Conservation (phyloP, 2,329 filamentous ascomycete genomes). For the Aureobasidium leucospermi region DNA sequence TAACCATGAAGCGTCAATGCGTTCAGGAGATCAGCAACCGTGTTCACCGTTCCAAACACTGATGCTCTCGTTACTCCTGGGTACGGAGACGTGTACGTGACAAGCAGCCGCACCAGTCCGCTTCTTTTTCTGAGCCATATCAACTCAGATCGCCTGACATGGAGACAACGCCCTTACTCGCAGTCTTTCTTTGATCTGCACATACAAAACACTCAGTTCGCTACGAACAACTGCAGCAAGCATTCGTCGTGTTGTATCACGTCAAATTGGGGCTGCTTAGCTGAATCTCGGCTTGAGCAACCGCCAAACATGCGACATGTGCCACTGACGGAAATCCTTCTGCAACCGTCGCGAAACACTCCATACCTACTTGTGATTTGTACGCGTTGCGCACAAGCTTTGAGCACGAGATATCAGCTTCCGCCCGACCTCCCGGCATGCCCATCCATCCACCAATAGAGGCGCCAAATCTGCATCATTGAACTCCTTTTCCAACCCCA, state of each 20-base stretch:
- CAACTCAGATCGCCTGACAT: neutral
- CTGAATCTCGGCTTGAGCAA: slow-evolving; percentile 5
- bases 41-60: neutral
- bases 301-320: slow-evolving; percentile 5
- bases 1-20: neutral
- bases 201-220: neutral
- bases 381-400: slow-evolving; percentile 12
- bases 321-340: slow-evolving; percentile 5
- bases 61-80: neutral
- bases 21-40: neutral
- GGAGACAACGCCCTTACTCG: slow-evolving; percentile 1
- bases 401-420: slow-evolving; percentile 9
- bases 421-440: slow-evolving; percentile 4
- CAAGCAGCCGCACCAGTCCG: neutral
- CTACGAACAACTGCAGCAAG: neutral
- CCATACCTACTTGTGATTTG: neutral
- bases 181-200: neutral
- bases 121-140: neutral
- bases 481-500: slow-evolving; percentile 4
- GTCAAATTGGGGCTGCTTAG: slow-evolving; percentile 7
- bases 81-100: neutral
- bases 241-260: neutral
- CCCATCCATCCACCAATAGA: neutral
- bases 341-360: slow-evolving; percentile 8
- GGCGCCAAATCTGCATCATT: slow-evolving; percentile 10